Conservation (phyloP, 331 rosid genomes). For the Rhamnella rubrinervis region DNA sequence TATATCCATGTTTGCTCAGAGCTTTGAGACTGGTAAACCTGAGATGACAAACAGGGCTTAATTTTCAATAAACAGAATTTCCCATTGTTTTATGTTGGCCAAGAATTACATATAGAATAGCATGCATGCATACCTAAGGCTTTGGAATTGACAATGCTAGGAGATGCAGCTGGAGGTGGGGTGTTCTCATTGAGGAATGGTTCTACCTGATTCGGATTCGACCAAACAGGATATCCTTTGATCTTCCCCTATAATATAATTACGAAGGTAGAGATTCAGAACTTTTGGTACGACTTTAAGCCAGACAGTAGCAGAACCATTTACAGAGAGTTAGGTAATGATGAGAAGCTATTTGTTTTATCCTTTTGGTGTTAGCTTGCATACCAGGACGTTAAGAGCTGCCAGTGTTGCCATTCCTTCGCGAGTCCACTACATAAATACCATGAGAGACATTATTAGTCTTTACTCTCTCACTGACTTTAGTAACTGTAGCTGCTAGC, state of each 20-base stretch:
- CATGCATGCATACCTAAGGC: constrained; percentile 46
- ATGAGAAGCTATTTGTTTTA: background rate
- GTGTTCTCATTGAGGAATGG: constrained; percentile 74
- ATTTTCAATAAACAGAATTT: constrained; percentile 4
- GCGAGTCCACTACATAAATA: constrained; percentile 86
- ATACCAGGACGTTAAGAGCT: constrained; percentile 93
- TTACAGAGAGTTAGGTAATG: background rate
- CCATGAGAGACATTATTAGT: background rate
- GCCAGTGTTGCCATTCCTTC: constrained; percentile 98
- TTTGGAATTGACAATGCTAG: constrained; percentile 96
- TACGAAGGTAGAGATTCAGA: constrained; percentile 13
- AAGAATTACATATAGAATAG: background rate
- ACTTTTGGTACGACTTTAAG: background rate
- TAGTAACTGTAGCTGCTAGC: constrained; percentile 5
- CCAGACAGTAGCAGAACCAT: too few species aligned
- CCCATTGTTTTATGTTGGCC: background rate
- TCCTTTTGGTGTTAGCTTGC: background rate
- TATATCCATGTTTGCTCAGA: constrained; percentile 25
- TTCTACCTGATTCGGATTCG: constrained; percentile 71
- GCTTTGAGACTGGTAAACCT: constrained; percentile 83
- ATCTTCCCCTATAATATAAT: constrained; percentile 62
- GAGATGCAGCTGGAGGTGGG: constrained; percentile 85
- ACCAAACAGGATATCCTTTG: constrained; percentile 87
- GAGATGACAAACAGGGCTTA: constrained; percentile 19
- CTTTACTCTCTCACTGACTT: background rate